phyloP scores from a whole-genome alignment of 164 flowering plant genomes.

The Vitis cinerea region DNA sequence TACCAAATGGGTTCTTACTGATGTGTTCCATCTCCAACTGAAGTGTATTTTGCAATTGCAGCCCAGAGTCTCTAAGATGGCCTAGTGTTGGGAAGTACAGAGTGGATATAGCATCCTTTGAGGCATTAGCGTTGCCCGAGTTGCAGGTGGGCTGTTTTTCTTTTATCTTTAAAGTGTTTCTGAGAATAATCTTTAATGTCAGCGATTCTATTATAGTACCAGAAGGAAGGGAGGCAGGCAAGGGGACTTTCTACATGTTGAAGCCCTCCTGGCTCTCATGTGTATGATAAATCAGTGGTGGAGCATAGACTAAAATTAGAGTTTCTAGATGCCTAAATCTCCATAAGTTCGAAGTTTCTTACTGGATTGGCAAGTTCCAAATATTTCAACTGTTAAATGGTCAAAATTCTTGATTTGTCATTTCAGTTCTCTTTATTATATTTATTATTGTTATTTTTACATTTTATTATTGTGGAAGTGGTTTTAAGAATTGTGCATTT shows the following conservation, averaged over 20 bases:
- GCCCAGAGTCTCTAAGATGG: conserved; percentile 70
- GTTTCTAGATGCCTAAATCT: neutral
- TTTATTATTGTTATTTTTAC: neutral
- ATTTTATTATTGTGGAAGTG: neutral
- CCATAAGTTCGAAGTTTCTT: neutral
- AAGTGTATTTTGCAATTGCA: conserved; percentile 25
- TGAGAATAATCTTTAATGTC: no score
- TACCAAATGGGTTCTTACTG: no score
- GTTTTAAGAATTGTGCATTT: neutral
- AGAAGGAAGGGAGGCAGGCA: no score
- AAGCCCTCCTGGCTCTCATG: no score
- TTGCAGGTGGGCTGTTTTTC: conserved; percentile 54
- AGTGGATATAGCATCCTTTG: conserved; percentile 85
- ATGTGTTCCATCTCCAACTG: neutral
- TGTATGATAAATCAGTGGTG: no score
- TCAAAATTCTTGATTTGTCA: neutral
- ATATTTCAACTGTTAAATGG: neutral
- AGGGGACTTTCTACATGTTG: no score
- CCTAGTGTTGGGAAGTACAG: conserved; percentile 79
- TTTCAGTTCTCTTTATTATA: no score
- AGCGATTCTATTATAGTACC: neutral
- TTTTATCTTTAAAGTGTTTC: no score
- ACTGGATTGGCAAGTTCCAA: neutral
- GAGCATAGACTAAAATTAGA: neutral
- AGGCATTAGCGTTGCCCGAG: conserved; percentile 79